phyloP scores from a whole-genome alignment of 2,329 filamentous ascomycete species.

The Sordariomycetes sp. region DNA sequence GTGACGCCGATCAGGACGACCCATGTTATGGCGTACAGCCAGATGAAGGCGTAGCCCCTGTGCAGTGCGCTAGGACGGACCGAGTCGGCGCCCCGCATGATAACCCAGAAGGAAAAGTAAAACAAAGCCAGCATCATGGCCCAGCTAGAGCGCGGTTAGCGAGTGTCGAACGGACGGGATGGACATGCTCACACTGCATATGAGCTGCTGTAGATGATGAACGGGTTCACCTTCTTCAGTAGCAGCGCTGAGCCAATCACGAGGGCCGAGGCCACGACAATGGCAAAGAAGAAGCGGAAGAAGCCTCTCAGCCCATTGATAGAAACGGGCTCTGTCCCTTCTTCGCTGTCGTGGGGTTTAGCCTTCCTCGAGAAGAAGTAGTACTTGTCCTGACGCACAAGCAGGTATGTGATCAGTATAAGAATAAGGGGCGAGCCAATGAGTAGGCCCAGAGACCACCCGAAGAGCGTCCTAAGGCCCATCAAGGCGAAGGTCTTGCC shows the following conservation, averaged over 20 bases:
- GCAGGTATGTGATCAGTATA: slow-evolving; percentile 54
- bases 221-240: slow-evolving; percentile 72
- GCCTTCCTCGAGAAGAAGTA: slow-evolving; percentile 68
- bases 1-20: slow-evolving; percentile 59
- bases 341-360: slow-evolving; percentile 41
- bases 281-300: slow-evolving; percentile 70
- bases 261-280: slow-evolving; percentile 56
- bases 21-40: slow-evolving; percentile 75
- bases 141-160: slow-evolving; percentile 39
- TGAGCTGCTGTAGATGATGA: slow-evolving; percentile 81
- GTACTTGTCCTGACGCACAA: slow-evolving; percentile 68
- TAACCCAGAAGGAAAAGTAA: slow-evolving; percentile 72
- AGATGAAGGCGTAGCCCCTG: slow-evolving; percentile 68
- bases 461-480: slow-evolving; percentile 72
- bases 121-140: slow-evolving; percentile 76
- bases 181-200: slow-evolving; percentile 54
- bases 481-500: slow-evolving; percentile 72
- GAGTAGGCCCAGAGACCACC: slow-evolving; percentile 73
- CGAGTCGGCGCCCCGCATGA: slow-evolving; percentile 67
- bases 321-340: slow-evolving; percentile 48
- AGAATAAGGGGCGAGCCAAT: slow-evolving; percentile 69
- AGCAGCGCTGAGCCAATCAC: slow-evolving; percentile 65
- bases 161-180: not conserved
- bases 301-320: slow-evolving; percentile 73
- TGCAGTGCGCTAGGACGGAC: slow-evolving; percentile 79